Percentiles rank a stretch among this genome's conserved stretches.
These are phyloP conservation scores for Porodaedalea pini DNA, from an alignment of 1,284 basidiomycete species.

Conservation along the genomic window DNA sequence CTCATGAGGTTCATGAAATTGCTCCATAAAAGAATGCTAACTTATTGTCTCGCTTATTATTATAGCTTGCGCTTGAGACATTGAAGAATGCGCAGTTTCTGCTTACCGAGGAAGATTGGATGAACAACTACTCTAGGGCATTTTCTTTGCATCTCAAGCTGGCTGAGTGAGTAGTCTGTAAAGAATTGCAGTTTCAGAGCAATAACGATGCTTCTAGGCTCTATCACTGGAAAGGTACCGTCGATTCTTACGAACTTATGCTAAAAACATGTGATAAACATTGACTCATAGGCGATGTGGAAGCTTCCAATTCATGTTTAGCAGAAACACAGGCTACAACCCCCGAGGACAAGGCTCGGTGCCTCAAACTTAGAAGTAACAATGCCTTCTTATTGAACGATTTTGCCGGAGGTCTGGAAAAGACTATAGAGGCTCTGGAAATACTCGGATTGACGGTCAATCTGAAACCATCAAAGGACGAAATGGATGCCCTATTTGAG, in stretches of 20 bases:
- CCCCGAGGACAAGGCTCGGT: conserved; percentile 51
- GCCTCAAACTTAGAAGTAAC: conserved; percentile 57
- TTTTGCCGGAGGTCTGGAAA: conserved; percentile 51
- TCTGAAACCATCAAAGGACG: conserved; percentile 45
- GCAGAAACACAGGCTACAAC: conserved; percentile 47
- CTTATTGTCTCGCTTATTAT: conserved; percentile 2
- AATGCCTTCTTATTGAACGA: conserved; percentile 60
- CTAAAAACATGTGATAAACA: not conserved
- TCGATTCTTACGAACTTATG: not conserved
- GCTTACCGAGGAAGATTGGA: conserved; percentile 52
- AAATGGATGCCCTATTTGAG: conserved; percentile 61
- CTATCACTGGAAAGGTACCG: conserved; percentile 57
- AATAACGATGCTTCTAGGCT: conserved; percentile 36
- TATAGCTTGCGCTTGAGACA: conserved; percentile 56
- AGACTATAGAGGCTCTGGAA: conserved; percentile 57
- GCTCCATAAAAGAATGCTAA: not conserved
- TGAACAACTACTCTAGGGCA: conserved; percentile 43
- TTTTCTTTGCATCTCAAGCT: conserved; percentile 51
- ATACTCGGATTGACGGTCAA: conserved; percentile 60
- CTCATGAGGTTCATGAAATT: conserved; percentile 53
- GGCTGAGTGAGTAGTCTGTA: conserved; percentile 47
- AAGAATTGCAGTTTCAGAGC: not conserved
- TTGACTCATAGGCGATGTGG: conserved; percentile 44
- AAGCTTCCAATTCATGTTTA: conserved; percentile 48
- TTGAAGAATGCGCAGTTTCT: conserved; percentile 55